A percentile compares a stretch with the other conserved stretches of the same genome.
These are phyloP conservation scores for Fusarium marasasianum DNA, from an alignment of 2,329 filamentous ascomycete genomes.

Conservation along the genomic window DNA sequence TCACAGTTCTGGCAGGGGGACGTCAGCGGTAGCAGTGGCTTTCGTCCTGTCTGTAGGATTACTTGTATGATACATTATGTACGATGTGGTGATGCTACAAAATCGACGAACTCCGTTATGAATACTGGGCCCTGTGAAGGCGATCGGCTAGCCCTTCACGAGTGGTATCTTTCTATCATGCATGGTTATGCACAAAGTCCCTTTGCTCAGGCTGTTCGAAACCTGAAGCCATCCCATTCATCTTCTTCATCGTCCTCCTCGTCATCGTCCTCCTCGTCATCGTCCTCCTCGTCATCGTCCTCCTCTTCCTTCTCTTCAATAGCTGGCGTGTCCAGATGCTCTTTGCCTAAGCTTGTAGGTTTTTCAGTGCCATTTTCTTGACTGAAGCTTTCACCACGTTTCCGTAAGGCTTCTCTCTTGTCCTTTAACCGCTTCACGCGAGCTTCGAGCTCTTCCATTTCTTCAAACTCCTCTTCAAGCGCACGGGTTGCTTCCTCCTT, in stretches of 20 bases:
- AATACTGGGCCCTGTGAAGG: background rate
- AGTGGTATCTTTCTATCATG: background rate
- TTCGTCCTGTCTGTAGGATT: constrained; percentile 13
- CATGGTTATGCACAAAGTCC: background rate
- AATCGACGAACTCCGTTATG: constrained; percentile 13
- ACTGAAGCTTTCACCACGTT: constrained; percentile 46
- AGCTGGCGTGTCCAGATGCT: constrained; percentile 41
- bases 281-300: constrained; percentile 61
- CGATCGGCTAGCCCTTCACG: background rate
- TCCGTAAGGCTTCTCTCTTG: constrained; percentile 72
- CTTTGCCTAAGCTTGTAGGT: constrained; percentile 38
- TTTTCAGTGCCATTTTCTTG: constrained; percentile 41
- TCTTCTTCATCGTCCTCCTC: constrained; percentile 59
- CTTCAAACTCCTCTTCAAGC: constrained; percentile 80
- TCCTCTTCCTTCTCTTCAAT: constrained; percentile 56
- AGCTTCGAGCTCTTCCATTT: constrained; percentile 82
- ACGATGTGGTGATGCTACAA: constrained; percentile 39
- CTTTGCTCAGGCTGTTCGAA: constrained; percentile 43
- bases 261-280: constrained; percentile 62
- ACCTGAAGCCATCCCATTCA: constrained; percentile 70
- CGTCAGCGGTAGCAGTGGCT: background rate
- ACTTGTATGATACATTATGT: constrained; percentile 43
- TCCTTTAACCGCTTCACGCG: constrained; percentile 75
- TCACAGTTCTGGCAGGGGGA: constrained; percentile 5
- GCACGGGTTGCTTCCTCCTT: constrained; percentile 79